phyloP scores from a whole-genome alignment of 176 grass and related monocot species.

The Microstegium vimineum region DNA sequence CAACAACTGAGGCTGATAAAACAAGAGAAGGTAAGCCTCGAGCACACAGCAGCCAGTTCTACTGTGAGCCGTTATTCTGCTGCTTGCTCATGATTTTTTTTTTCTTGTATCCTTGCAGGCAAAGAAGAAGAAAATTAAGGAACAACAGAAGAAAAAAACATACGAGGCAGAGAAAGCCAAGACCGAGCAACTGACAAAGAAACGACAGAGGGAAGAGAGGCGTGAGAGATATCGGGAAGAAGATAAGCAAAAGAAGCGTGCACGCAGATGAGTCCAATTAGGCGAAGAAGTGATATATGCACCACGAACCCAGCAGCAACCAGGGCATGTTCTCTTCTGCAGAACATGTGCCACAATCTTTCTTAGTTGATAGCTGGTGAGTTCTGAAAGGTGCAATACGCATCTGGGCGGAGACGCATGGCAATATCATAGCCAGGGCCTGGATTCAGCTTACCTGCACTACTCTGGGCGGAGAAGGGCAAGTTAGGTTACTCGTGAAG shows the following conservation, averaged over 20 bases:
- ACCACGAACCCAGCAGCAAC: neutral
- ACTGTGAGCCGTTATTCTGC: neutral
- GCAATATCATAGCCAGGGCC: neutral
- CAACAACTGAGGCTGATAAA: constrained; percentile 59
- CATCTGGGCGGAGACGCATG: neutral
- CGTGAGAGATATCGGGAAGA: constrained; percentile 74
- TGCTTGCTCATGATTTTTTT: neutral
- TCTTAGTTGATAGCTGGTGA: neutral
- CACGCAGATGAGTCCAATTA: constrained; percentile 34
- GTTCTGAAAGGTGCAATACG: neutral
- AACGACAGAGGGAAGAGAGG: constrained; percentile 76
- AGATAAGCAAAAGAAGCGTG: constrained; percentile 76
- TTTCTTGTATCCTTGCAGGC: constrained; percentile 37
- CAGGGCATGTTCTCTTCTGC: neutral
- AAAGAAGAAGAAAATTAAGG: constrained; percentile 63
- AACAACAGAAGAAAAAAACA: constrained; percentile 69
- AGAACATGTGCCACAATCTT: neutral
- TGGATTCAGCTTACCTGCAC: neutral
- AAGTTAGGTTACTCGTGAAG: neutral
- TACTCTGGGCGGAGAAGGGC: neutral
- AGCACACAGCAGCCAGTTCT: neutral
- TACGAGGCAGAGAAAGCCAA: constrained; percentile 78
- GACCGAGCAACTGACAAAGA: constrained; percentile 61
- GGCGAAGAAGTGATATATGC: neutral
- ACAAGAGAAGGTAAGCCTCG: constrained; percentile 69